Evolutionary conservation across 2,329 filamentous ascomycete genomes (phyloP).

Genomic region (Venturia oleaginea): DNA sequence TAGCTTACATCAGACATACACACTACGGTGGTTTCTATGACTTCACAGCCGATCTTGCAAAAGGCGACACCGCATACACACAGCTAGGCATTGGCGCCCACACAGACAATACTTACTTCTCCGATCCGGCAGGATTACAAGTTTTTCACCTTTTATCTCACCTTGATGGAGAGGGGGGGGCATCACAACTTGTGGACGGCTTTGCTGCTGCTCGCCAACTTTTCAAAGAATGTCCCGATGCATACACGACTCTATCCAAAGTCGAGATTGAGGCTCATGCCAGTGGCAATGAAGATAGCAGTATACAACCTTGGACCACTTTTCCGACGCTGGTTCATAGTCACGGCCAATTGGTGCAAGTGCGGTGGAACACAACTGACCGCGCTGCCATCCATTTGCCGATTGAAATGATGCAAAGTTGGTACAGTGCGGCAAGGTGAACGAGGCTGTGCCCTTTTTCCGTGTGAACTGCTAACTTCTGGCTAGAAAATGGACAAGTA

Average conservation of each 20-base stretch:
- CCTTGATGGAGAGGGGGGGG: slow-evolving; percentile 59
- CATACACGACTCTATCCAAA: slow-evolving; percentile 49
- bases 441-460: background rate
- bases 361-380: slow-evolving; percentile 93
- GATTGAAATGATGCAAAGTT: slow-evolving; percentile 44
- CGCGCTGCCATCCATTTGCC: slow-evolving; percentile 58
- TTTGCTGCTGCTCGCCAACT: slow-evolving; percentile 63
- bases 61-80: slow-evolving; percentile 83
- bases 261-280: slow-evolving; percentile 66
- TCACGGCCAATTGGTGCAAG: slow-evolving; percentile 44
- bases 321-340: slow-evolving; percentile 66
- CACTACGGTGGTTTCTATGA: slow-evolving; percentile 86
- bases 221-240: slow-evolving; percentile 40
- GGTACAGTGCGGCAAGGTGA: slow-evolving; percentile 66
- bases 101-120: slow-evolving; percentile 95
- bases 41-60: slow-evolving; percentile 79
- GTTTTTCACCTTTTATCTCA: slow-evolving; percentile 88
- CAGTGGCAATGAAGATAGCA: slow-evolving; percentile 76
- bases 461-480: background rate
- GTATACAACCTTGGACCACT: slow-evolving; percentile 60
- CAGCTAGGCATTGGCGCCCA: slow-evolving; percentile 73
- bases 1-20: slow-evolving; percentile 79
- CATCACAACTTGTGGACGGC: slow-evolving; percentile 77
- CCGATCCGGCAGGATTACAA: slow-evolving; percentile 81
- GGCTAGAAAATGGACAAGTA: slow-evolving; percentile 54